A percentile compares a stretch with the other conserved stretches of the same genome.
Conservation (phyloP, 2,329 filamentous ascomycete species). For the Calonectria pauciramosa region DNA sequence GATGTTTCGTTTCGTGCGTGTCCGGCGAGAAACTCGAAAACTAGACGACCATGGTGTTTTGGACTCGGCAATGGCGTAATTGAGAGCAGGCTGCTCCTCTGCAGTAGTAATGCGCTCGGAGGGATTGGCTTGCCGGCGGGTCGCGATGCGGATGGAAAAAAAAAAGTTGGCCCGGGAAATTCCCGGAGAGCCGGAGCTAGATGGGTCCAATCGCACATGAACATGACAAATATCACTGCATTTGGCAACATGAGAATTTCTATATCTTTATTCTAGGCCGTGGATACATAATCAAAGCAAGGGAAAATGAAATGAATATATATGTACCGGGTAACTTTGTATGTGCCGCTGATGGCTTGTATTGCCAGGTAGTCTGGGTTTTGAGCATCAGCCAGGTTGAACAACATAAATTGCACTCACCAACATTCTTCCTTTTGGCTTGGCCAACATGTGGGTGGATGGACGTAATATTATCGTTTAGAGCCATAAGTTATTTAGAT, state of each 20-base stretch:
- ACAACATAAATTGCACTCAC: neutral
- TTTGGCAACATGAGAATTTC: neutral
- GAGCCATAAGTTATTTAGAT: neutral
- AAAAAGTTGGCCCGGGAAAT: conserved; percentile 43
- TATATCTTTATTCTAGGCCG: neutral
- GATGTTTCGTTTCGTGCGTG: neutral
- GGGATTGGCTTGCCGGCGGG: conserved; percentile 36
- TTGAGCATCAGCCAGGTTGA: neutral
- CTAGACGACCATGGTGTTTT: conserved; percentile 15
- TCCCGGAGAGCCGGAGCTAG: conserved; percentile 23
- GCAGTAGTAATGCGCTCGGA: conserved; percentile 39
- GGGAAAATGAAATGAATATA: neutral
- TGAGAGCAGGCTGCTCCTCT: conserved; percentile 8
- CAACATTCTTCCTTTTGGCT: neutral
- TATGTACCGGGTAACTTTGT: neutral
- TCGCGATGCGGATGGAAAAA: conserved; percentile 18
- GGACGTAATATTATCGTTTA: neutral
- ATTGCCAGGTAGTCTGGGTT: too few relatives aligned
- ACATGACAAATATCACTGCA: neutral
- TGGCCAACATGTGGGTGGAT: neutral
- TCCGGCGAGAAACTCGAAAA: neutral
- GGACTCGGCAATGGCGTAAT: conserved; percentile 37
- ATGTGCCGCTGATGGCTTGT: neutral
- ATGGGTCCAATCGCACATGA: neutral
- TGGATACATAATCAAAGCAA: neutral